Percentiles rank a stretch among this genome's conserved stretches.
Evolutionary conservation across 441 rosid genomes (phyloP).

Genomic region (Theobroma grandiflorum): DNA sequence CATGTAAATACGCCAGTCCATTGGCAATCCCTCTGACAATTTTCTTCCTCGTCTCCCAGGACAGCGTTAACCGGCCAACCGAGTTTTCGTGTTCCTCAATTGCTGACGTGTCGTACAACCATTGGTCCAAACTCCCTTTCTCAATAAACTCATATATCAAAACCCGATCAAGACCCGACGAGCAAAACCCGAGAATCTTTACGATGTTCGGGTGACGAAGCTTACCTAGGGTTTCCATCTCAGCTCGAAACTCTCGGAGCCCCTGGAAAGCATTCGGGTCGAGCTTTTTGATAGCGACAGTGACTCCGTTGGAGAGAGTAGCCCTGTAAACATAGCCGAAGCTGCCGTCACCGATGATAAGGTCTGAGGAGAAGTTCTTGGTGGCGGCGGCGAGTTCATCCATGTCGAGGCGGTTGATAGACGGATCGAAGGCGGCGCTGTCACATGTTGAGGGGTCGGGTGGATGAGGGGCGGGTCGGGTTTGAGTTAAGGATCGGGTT

Average conservation of each 20-base stretch:
- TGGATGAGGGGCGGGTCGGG: constrained; percentile 28
- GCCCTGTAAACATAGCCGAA: constrained; percentile 87
- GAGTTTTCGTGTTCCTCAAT: not conserved
- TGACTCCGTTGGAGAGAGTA: constrained; percentile 54
- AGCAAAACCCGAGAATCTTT: constrained; percentile 77
- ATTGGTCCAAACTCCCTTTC: constrained; percentile 77
- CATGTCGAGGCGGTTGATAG: constrained; percentile 67
- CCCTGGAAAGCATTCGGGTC: constrained; percentile 86
- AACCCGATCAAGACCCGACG: constrained; percentile 65
- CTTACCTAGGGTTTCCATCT: constrained; percentile 80
- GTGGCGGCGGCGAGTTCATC: constrained; percentile 69
- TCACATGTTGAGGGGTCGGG: constrained; percentile 37
- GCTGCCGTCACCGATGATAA: constrained; percentile 88
- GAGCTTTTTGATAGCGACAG: constrained; percentile 84
- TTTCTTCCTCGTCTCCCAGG: constrained; percentile 65
- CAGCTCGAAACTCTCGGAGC: constrained; percentile 83
- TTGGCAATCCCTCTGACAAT: constrained; percentile 66
- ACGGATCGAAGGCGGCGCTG: constrained; percentile 68
- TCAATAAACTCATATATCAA: constrained; percentile 79
- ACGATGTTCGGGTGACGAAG: constrained; percentile 76
- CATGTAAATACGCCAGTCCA: constrained; percentile 79
- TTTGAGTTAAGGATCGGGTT: constrained; percentile 15
- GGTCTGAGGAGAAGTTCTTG: constrained; percentile 67
- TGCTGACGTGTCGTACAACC: constrained; percentile 66
- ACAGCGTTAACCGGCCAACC: constrained; percentile 32